Evolutionary conservation across 495 filamentous ascomycete genomes (phyloP), one percentile per base, ranked within the genome.

Genomic region (Aspergillus saccharolyticus): DNA sequence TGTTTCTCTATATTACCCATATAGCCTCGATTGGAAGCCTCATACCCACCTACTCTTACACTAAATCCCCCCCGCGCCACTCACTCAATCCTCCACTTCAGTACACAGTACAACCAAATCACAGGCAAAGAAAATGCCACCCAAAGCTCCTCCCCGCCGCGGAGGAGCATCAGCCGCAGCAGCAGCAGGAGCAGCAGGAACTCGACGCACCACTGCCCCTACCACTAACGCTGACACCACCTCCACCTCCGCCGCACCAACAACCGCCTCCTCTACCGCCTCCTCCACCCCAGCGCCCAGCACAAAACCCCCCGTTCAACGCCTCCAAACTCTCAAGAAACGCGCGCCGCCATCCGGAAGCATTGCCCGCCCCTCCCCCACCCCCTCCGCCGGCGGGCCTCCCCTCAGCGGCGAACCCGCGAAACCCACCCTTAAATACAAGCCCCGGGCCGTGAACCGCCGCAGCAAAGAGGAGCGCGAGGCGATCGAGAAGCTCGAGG

Each of bases 381-480:
- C 5, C 4, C 47, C 58, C 2, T 4, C 39, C 3, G 39, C 33
- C 22, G 17, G 19, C 52, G n/a, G n/a, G n/a, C 2, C 42, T n/a
- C 4, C 47, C 59, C 15, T 47, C 63, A 1, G 54, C 46, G 25
- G 25, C 25, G 25, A 73, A 24, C 60, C 65, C 0, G 49, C 68
- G 0, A 77, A 76, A 55, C 74, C 75, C 1, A 67, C 65, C 2
- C 57, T 82, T 28, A 83, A 82, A 54, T 78, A 76, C 51, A 69
- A 76, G 58, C 80, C 80, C 4, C 77, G 74, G 44, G 68, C 70
- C 0, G 69, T 74, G 4, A 63, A 61, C 4, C 80, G 79, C 9
- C 78, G 78, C 46, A 79, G 73, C 59, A 78, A 81, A 59, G 77
- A 79, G 55, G 80, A 81, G 59, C 76, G 79, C 56, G 78, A 81